Conservation (phyloP, 495 filamentous ascomycete genomes). For the Penicillium atrosanguineum region DNA sequence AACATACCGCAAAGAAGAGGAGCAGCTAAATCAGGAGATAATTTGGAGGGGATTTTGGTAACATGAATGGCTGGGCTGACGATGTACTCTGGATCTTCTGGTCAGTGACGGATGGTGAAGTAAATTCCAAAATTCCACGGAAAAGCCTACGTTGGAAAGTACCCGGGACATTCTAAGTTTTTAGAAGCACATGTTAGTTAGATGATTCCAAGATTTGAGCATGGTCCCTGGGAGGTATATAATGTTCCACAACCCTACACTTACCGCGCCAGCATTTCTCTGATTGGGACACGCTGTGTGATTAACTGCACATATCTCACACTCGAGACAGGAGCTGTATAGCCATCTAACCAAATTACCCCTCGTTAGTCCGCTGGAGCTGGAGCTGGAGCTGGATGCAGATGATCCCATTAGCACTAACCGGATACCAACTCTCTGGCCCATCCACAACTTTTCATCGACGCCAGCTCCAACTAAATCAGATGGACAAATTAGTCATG, state of each 20-base stretch:
- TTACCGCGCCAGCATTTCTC: slow-evolving; percentile 45
- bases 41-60: slow-evolving; percentile 34
- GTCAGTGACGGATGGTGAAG: not conserved
- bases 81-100: slow-evolving; percentile 30
- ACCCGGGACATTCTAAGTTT: slow-evolving; percentile 39
- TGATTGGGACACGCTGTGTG: slow-evolving; percentile 44
- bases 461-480: slow-evolving; percentile 30
- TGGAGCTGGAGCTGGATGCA: not conserved
- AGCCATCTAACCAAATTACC: slow-evolving; percentile 32
- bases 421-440: slow-evolving; percentile 39
- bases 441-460: slow-evolving; percentile 32
- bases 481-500: not conserved
- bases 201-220: not conserved
- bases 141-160: slow-evolving; percentile 41
- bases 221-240: not conserved
- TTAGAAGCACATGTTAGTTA: not conserved
- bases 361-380: not conserved
- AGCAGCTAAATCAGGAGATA: slow-evolving; percentile 35
- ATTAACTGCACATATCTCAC: slow-evolving; percentile 47
- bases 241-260: slow-evolving; percentile 5
- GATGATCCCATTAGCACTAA: slow-evolving; percentile 13
- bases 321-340: slow-evolving; percentile 42
- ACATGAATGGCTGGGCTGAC: slow-evolving; percentile 42
- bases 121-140: not conserved
- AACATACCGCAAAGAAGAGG: slow-evolving; percentile 42